Evolutionary conservation across 768 basidiomycete genomes (phyloP).

Genomic region (Basidioascus undulatus): DNA sequence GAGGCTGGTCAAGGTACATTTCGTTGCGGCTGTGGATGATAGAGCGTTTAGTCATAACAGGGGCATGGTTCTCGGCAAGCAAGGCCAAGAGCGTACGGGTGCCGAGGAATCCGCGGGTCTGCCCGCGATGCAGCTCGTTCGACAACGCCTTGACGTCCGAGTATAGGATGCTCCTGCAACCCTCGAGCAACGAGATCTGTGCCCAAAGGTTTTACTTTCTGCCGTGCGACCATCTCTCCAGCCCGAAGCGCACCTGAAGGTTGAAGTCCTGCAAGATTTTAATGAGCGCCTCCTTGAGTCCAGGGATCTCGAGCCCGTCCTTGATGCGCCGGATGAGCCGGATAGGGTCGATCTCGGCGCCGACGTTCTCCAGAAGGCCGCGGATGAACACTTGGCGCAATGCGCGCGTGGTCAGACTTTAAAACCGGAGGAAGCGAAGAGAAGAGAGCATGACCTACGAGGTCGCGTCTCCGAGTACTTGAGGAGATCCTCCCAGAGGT

Average conservation of each 20-base stretch:
- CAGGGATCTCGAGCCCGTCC: constrained; percentile 88
- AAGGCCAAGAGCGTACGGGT: no score
- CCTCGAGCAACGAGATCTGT: constrained; percentile 68
- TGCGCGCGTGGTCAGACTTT: neutral
- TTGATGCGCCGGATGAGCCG: constrained; percentile 81
- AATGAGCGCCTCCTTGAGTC: constrained; percentile 76
- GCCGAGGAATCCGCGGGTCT: constrained; percentile 55
- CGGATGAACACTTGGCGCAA: constrained; percentile 52
- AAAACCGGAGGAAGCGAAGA: neutral
- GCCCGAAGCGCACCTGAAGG: constrained; percentile 26
- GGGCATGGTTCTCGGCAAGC: no score
- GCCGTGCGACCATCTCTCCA: neutral
- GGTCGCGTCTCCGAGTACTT: constrained; percentile 86
- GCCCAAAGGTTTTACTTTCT: neutral
- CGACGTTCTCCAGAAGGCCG: constrained; percentile 81
- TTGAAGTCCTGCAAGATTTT: constrained; percentile 96
- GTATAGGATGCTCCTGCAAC: constrained; percentile 65
- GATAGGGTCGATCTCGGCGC: constrained; percentile 85
- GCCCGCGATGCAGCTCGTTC: constrained; percentile 40
- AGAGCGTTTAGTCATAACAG: no score
- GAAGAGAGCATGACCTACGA: constrained; percentile 23
- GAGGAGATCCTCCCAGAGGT: constrained; percentile 91
- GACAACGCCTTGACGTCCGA: constrained; percentile 58
- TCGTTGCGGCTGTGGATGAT: no score
- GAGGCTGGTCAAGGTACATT: no score